Percentiles rank a stretch among this genome's conserved stretches.
phyloP scores from a whole-genome alignment of 1,139 yeast genomes.

The Nadsonia commutata region DNA sequence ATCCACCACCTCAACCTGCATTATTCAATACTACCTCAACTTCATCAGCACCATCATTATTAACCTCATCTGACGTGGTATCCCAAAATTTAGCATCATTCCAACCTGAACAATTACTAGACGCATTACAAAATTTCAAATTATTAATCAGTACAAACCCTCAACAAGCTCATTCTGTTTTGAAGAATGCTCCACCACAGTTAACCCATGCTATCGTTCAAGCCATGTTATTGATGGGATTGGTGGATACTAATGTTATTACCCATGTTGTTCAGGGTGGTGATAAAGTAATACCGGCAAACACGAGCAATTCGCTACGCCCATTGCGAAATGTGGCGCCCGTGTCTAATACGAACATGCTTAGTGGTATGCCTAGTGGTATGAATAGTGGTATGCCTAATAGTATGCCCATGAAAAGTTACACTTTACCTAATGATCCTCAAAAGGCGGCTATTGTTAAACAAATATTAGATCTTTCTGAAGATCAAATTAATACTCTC shows the following conservation, averaged over 20 bases:
- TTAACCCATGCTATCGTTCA: constrained; percentile 73
- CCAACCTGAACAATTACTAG: constrained; percentile 41
- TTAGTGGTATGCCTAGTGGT: background rate
- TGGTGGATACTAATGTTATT: constrained; percentile 42
- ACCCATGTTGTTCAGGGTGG: constrained; percentile 23
- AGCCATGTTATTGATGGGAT: constrained; percentile 44
- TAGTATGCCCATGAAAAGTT: background rate
- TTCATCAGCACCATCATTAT: constrained; percentile 34
- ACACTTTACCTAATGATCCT: constrained; percentile 11
- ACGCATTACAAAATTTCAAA: constrained; percentile 47
- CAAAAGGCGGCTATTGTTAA: constrained; percentile 24
- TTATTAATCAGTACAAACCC: constrained; percentile 51
- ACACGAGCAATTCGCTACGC: too few species aligned
- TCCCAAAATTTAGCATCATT: constrained; percentile 43
- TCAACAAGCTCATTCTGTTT: constrained; percentile 43
- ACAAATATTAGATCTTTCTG: constrained; percentile 39
- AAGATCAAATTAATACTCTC: constrained; percentile 40
- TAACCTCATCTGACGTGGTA: constrained; percentile 46
- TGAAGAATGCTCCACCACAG: constrained; percentile 59
- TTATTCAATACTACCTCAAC: constrained; percentile 1
- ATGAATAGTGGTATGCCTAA: background rate
- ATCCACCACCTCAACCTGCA: constrained; percentile 8
- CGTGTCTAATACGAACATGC: background rate
- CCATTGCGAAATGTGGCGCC: too few species aligned
- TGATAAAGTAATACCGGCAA: too few species aligned